A percentile compares a stretch with the other conserved stretches of the same genome.
These are phyloP conservation scores for Colletotrichum sp. DNA, from an alignment of 2,329 filamentous ascomycete genomes.

Conservation along the genomic window DNA sequence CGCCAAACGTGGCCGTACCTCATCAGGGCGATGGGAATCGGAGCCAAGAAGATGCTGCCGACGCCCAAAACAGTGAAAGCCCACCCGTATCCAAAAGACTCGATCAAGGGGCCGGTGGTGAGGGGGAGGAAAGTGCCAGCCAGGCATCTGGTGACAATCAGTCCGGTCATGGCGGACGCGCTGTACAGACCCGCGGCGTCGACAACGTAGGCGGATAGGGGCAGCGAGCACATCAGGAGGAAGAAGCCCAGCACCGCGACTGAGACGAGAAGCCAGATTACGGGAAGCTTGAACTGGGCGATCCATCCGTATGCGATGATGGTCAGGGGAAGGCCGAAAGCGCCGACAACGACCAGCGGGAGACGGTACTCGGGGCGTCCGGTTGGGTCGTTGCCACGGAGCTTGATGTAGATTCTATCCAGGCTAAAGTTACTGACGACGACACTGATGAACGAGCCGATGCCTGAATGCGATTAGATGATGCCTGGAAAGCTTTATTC, in stretches of 20 bases:
- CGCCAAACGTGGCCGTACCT: conserved; percentile 58
- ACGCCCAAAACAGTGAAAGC: conserved; percentile 51
- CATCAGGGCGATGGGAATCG: conserved; percentile 56
- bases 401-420: conserved; percentile 57
- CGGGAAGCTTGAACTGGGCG: conserved; percentile 45
- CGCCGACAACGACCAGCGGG: conserved; percentile 54
- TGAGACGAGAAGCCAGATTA: conserved; percentile 46
- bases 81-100: conserved; percentile 55
- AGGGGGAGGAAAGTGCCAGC: conserved; percentile 63
- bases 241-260: conserved; percentile 50
- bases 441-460: conserved; percentile 53
- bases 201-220: conserved; percentile 60
- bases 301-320: conserved; percentile 57
- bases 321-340: conserved; percentile 48
- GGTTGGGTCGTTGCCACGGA: conserved; percentile 44
- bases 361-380: conserved; percentile 60
- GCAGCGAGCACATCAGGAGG: conserved; percentile 51
- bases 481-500: neutral
- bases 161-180: conserved; percentile 60
- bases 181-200: conserved; percentile 62
- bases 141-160: conserved; percentile 61
- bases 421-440: conserved; percentile 54
- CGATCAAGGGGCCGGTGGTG: conserved; percentile 50
- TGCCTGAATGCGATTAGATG: conserved; percentile 37
- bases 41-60: conserved; percentile 46